Evolutionary conservation across 2,329 filamentous ascomycete genomes (phyloP).

Genomic region (Alternaria alternata): DNA sequence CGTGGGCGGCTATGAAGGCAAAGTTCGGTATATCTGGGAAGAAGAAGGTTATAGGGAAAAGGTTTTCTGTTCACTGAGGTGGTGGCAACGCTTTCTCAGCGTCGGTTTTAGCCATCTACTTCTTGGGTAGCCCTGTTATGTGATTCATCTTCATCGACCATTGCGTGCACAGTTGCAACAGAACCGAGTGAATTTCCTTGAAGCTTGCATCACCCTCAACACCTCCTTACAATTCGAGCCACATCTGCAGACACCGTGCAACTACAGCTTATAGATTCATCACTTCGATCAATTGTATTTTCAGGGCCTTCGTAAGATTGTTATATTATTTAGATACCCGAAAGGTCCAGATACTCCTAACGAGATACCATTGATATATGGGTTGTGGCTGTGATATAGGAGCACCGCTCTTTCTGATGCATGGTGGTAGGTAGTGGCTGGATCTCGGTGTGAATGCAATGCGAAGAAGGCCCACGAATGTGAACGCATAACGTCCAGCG

Average conservation of each 20-base stretch:
- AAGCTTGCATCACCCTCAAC: neutral
- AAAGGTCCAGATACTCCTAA: neutral
- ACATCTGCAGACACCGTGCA: neutral
- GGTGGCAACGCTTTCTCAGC: neutral
- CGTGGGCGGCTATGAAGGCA: slow-evolving; percentile 14
- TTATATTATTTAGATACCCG: neutral
- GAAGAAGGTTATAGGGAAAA: neutral
- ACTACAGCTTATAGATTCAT: neutral
- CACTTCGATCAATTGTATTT: neutral
- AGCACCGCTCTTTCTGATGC: neutral
- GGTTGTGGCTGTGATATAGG: neutral
- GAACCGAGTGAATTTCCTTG: neutral
- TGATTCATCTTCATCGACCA: neutral
- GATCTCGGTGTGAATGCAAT: neutral
- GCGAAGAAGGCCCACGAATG: neutral
- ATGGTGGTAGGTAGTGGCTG: neutral
- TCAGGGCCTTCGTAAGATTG: neutral
- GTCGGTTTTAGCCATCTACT: neutral
- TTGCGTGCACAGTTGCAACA: neutral
- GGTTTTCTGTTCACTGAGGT: slow-evolving; percentile 2
- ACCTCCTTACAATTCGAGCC: neutral
- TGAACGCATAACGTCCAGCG: neutral
- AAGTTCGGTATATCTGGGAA: neutral
- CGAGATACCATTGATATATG: neutral
- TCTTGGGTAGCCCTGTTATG: neutral